Evolutionary conservation across 2,329 filamentous ascomycete species (phyloP).

Genomic region (Colletotrichum lentis): DNA sequence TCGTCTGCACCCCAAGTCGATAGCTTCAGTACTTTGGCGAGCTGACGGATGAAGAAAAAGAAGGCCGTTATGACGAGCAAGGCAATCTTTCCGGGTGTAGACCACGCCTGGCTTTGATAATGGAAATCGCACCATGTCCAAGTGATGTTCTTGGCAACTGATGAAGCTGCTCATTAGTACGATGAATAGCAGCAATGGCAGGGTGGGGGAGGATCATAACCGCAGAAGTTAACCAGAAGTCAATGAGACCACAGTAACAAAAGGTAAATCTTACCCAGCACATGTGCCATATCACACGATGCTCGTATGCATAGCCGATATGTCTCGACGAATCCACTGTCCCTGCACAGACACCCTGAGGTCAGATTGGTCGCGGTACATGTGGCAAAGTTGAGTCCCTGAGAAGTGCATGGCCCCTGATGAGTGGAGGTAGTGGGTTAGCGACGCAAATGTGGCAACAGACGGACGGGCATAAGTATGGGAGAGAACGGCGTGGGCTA

Average conservation of each 20-base stretch:
- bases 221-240: not conserved
- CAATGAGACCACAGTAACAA: not conserved
- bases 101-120: not conserved
- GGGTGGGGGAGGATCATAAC: not conserved
- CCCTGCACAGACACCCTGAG: not conserved
- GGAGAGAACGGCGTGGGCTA: no score
- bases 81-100: not conserved
- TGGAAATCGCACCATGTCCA: not conserved
- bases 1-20: not conserved
- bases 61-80: not conserved
- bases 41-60: not conserved
- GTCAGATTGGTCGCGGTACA: not conserved
- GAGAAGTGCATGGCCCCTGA: not conserved
- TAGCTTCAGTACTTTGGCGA: not conserved
- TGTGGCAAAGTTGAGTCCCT: not conserved
- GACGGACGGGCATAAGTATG: no score
- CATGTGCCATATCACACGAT: not conserved
- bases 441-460: not conserved
- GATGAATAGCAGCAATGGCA: rapidly evolving
- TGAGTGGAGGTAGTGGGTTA: not conserved
- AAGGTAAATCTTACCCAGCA: not conserved
- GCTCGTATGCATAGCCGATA: not conserved
- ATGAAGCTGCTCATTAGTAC: not conserved
- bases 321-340: not conserved
- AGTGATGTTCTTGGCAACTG: not conserved